These are phyloP conservation scores for Wallacemonas collosoma DNA, from an alignment of 208 protist species.

Conservation along the genomic window DNA sequence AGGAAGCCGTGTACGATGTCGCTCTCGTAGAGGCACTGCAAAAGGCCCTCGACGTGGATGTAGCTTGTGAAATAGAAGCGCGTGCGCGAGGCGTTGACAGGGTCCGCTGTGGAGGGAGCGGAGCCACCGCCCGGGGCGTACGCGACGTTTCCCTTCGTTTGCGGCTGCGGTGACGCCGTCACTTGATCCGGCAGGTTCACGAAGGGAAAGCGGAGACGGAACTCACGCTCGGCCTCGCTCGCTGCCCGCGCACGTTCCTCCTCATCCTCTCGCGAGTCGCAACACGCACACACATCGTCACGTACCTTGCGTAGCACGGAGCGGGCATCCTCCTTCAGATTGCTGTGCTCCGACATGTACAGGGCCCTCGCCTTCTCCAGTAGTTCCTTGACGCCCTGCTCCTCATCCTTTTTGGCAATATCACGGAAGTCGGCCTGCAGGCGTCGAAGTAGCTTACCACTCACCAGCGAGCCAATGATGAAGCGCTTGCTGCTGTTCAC, in stretches of 20 bases:
- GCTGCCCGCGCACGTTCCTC: slow-evolving; percentile 5
- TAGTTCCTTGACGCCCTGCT: slow-evolving; percentile 38
- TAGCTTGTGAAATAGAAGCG: slow-evolving; percentile 59
- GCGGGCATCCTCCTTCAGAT: slow-evolving; percentile 44
- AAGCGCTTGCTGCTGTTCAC: slow-evolving; percentile 70
- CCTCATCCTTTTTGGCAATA: slow-evolving; percentile 37
- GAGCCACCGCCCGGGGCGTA: no score
- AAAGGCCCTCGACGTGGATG: slow-evolving; percentile 48
- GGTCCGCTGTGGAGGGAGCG: not conserved
- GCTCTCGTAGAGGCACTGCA: slow-evolving; percentile 62
- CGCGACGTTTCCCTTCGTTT: not conserved
- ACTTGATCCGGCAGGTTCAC: slow-evolving; percentile 36
- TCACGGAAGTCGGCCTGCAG: slow-evolving; percentile 44
- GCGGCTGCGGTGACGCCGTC: not conserved
- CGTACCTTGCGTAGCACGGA: slow-evolving; percentile 32
- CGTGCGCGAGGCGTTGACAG: slow-evolving; percentile 18
- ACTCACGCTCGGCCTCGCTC: slow-evolving; percentile 35
- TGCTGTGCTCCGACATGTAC: slow-evolving; percentile 51
- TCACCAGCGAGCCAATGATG: slow-evolving; percentile 58
- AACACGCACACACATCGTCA: slow-evolving; percentile 11
- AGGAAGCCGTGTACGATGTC: slow-evolving; percentile 41
- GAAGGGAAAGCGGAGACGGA: slow-evolving; percentile 53
- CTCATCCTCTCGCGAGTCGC: slow-evolving; percentile 22
- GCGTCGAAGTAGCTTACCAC: slow-evolving; percentile 34
- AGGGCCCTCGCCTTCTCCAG: slow-evolving; percentile 39